Evolutionary conservation across 345 rosid species (phyloP).

Genomic region (Lepidium aucheri): DNA sequence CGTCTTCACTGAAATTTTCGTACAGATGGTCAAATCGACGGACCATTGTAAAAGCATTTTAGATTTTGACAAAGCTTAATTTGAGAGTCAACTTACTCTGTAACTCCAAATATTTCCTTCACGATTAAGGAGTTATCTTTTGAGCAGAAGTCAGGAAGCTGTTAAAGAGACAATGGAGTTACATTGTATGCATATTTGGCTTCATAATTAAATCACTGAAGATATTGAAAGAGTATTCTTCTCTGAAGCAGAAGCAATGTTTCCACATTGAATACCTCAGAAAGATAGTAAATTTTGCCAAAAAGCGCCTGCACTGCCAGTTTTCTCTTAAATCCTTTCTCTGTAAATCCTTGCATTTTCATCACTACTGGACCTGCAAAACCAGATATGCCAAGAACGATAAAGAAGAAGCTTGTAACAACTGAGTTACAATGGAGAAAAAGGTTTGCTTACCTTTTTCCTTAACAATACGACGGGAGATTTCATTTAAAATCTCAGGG

Average conservation of each 20-base stretch:
- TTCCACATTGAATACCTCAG: conserved; percentile 44
- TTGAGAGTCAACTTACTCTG: conserved; percentile 51
- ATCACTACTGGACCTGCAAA: conserved; percentile 84
- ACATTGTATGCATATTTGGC: not conserved
- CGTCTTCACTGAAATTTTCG: conserved; percentile 59
- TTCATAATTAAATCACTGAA: not conserved
- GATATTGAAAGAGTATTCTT: not conserved
- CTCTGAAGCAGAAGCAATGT: not conserved
- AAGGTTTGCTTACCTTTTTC: conserved; percentile 52
- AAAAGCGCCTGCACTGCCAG: conserved; percentile 87
- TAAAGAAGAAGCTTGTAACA: conserved; percentile 6
- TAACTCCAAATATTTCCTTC: conserved; percentile 90
- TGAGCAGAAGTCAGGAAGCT: conserved; percentile 87
- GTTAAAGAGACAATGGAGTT: conserved; percentile 21
- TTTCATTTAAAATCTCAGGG: conserved; percentile 73
- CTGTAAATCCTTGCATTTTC: conserved; percentile 75
- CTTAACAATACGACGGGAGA: conserved; percentile 68
- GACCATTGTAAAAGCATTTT: not conserved
- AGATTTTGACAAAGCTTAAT: not conserved
- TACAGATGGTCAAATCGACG: not conserved
- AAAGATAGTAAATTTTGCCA: conserved; percentile 80
- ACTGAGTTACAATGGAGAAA: conserved; percentile 4
- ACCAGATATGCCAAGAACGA: not conserved
- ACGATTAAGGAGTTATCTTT: conserved; percentile 69
- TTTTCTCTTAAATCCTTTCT: conserved; percentile 86